Conservation (phyloP, 2,329 filamentous ascomycete genomes). For the Amesomyces nigricolor region DNA sequence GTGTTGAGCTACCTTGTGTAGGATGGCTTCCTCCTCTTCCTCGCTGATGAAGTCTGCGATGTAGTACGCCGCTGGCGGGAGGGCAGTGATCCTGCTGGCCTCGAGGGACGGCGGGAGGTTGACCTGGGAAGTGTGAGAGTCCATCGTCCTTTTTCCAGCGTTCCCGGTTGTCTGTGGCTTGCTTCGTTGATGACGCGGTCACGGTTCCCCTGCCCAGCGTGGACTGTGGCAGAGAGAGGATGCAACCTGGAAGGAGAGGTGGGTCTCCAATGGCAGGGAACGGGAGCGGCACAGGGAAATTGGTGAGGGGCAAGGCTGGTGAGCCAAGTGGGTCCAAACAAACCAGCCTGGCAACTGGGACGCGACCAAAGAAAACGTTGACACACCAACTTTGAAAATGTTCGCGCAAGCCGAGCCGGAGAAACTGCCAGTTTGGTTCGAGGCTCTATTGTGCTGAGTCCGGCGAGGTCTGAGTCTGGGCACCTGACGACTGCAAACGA, state of each 20-base stretch:
- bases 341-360: not conserved
- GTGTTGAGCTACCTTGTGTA: slow-evolving; percentile 58
- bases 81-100: slow-evolving; percentile 43
- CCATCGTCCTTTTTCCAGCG: not conserved
- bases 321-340: slow-evolving; percentile 3
- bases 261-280: too few relatives aligned
- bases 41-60: slow-evolving; percentile 75
- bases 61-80: slow-evolving; percentile 71
- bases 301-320: slow-evolving; percentile 9
- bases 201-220: not conserved
- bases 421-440: not conserved
- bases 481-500: too few relatives aligned
- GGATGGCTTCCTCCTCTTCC: slow-evolving; percentile 65
- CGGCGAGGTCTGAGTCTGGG: too few relatives aligned
- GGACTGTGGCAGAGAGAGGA: not conserved
- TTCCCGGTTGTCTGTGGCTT: not conserved
- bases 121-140: slow-evolving; percentile 7
- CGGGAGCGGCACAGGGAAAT: slow-evolving; percentile 9
- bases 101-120: slow-evolving; percentile 46
- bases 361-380: not conserved
- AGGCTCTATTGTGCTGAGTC: too few relatives aligned
- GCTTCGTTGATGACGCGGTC: too few relatives aligned
- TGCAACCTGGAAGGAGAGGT: not conserved
- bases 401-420: not conserved
- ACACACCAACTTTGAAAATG: not conserved